Conservation (phyloP, 75 land plant species). For the Larix kaempferi region DNA sequence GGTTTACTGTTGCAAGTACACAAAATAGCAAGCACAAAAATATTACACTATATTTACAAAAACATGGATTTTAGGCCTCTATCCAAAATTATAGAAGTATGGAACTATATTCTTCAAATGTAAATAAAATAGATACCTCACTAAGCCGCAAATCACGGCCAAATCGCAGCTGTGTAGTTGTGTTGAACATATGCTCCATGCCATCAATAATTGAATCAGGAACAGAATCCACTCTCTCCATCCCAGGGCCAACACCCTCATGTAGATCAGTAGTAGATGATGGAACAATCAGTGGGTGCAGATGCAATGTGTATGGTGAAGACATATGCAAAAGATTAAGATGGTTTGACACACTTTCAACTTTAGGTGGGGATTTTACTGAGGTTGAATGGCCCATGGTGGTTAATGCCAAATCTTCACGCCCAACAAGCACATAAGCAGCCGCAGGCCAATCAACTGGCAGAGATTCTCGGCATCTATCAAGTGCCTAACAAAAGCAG, state of each 20-base stretch:
- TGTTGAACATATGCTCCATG: slow-evolving; percentile 92
- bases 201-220: slow-evolving; percentile 77
- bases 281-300: slow-evolving; percentile 70
- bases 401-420: slow-evolving; percentile 87
- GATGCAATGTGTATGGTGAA: slow-evolving; percentile 86
- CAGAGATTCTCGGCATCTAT: slow-evolving; percentile 92
- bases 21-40: background rate
- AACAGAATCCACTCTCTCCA: slow-evolving; percentile 42
- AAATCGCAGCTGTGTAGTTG: slow-evolving; percentile 76
- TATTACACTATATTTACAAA: background rate
- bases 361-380: slow-evolving; percentile 22
- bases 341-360: slow-evolving; percentile 10
- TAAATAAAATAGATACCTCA: slow-evolving; percentile 60
- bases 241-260: slow-evolving; percentile 27
- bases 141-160: slow-evolving; percentile 90
- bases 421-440: slow-evolving; percentile 94
- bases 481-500: slow-evolving; percentile 60
- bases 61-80: background rate
- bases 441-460: slow-evolving; percentile 90
- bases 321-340: slow-evolving; percentile 54
- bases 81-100: background rate
- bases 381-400: slow-evolving; percentile 18
- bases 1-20: background rate
- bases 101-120: background rate
- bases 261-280: slow-evolving; percentile 41